Conservation (phyloP, 352 stramenopile species). For the Pythium phragmitis region DNA sequence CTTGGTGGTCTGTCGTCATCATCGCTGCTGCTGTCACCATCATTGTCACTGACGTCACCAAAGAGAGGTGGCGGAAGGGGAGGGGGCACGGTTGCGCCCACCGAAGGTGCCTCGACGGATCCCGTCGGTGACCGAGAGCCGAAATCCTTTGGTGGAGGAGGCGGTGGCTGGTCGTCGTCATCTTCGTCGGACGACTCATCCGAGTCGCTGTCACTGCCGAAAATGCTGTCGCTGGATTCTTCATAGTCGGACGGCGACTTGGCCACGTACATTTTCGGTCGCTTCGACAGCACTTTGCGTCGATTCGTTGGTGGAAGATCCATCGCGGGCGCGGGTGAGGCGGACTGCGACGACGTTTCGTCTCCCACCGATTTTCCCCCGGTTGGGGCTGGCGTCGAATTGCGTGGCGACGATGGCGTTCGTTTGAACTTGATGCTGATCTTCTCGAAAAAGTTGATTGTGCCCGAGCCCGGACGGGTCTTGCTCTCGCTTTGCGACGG, state of each 20-base stretch:
- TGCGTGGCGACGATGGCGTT: constrained; percentile 40
- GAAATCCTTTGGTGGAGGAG: constrained; percentile 14
- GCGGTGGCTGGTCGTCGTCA: constrained; percentile 26
- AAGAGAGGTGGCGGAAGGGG: constrained; percentile 34
- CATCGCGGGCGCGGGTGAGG: background rate
- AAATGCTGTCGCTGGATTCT: constrained; percentile 87
- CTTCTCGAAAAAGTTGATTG: constrained; percentile 84
- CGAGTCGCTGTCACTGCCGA: constrained; percentile 75
- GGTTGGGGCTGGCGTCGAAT: background rate
- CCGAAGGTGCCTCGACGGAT: constrained; percentile 3
- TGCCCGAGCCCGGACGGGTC: constrained; percentile 31
- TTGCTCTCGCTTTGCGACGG: constrained; percentile 16
- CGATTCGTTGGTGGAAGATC: constrained; percentile 12
- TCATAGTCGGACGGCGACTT: constrained; percentile 61
- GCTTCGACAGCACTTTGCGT: constrained; percentile 53
- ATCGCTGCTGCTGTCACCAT: constrained; percentile 44
- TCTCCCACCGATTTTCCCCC: constrained; percentile 1
- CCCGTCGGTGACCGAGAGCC: constrained; percentile 5
- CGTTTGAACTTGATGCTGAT: constrained; percentile 82
- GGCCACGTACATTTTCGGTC: constrained; percentile 79
- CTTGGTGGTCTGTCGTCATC: constrained; percentile 13
- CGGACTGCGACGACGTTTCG: background rate
- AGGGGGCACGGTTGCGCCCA: background rate
- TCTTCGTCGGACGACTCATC: constrained; percentile 42
- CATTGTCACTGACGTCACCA: constrained; percentile 49